A percentile compares a stretch with the other conserved stretches of the same genome.
Evolutionary conservation across 169 alveolate species (phyloP).

Genomic region (Eimeria necatrix): DNA sequence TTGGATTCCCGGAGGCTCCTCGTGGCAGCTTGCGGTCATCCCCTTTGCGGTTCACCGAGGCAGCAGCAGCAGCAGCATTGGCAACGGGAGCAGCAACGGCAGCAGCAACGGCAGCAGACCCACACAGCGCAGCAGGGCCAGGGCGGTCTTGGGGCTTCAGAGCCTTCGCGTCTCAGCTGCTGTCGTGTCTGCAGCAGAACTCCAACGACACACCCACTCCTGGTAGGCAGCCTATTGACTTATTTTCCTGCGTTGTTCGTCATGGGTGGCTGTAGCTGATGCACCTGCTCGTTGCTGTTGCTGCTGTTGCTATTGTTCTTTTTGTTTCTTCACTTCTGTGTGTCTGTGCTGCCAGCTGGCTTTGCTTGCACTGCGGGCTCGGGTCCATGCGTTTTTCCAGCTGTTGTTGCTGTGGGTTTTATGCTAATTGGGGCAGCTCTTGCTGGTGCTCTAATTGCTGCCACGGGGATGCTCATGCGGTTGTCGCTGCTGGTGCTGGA

Average conservation of each 20-base stretch:
- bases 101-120: conserved; percentile 53
- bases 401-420: background rate
- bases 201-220: background rate
- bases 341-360: background rate
- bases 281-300: too few species aligned
- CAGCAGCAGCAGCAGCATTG: conserved; percentile 63
- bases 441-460: conserved; percentile 6
- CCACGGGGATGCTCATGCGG: background rate
- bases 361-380: background rate
- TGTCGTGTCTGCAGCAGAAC: background rate
- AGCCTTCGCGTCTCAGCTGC: conserved; percentile 1
- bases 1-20: background rate
- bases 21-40: background rate
- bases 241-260: too few species aligned
- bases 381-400: background rate
- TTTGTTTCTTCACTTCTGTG: background rate
- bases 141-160: conserved; percentile 5
- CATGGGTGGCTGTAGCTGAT: too few species aligned
- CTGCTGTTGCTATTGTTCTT: too few species aligned
- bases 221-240: background rate
- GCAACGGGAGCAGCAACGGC: conserved; percentile 62
- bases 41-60: background rate
- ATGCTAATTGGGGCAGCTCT: background rate
- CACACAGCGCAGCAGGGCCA: background rate
- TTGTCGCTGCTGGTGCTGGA: background rate